Base-by-base conservation (phyloP, 345 rosid genomes). In the Diplotaxis tenuifolia region DNA sequence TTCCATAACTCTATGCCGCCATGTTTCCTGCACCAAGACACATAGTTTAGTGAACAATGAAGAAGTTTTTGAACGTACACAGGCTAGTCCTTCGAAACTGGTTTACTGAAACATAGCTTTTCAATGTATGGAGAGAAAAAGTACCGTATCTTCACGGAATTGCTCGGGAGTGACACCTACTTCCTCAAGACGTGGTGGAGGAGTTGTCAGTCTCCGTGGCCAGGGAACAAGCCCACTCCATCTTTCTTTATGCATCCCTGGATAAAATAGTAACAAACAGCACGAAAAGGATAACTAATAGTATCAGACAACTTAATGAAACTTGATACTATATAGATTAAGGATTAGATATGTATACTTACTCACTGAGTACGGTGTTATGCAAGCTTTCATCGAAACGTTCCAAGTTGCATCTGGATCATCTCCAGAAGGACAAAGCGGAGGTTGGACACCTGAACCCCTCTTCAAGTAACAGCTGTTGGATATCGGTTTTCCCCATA, bases 401-500 rank as follows among this genome's bases (percentile, higher is more conserved):
- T 87, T 90, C 99, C 99, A 95, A 60, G 84, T 83, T 57, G 83
- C 88, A 84, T 95, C 99, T 29, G 90, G 90, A 68, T 92, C 91
- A 73, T 92, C 92, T 20, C 77, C 89, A 53, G 91, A 73, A 75
- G 82, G 80, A 40, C 99, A 95, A 74, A 95, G 72, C n/a, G 91
- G 89, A 64, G 98, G 99, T 23, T 53, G 85, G 42, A 87, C 80
- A 45, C 90, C 87, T 15, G 73, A 77, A 42, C 63, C 88, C 70
- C 99, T 85, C 77, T 88, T 90, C 85, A 85, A 67, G 77, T 86
- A 95, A 82, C 99, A 95, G 78, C 87, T 84, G 79, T 95, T 95
- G 75, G 85, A 85, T 72, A 82, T 67, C 1, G 98, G 96, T 77
- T 95, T 95, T 71, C 78, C 86, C 99, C 99, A 95, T 63, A 95